Percentiles rank a stretch among this genome's conserved stretches.
phyloP scores from a whole-genome alignment of 1,139 yeast genomes.

The Zhuliangozyma blackwelliae region DNA sequence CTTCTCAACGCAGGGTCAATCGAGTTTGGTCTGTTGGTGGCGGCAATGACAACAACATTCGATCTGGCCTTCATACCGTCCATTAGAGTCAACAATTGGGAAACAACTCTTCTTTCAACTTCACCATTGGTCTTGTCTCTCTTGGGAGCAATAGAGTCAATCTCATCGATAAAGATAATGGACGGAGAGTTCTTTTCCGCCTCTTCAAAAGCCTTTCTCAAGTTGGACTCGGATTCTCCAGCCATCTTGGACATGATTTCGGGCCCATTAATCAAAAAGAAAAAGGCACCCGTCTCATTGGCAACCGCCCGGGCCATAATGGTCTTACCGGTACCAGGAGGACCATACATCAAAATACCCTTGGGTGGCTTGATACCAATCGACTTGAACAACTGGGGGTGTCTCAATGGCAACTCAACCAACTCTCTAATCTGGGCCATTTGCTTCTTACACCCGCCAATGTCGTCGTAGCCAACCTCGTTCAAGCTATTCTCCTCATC shows the following conservation, averaged over 20 bases:
- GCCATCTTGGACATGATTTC: slow-evolving; percentile 99
- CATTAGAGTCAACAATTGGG: slow-evolving; percentile 94
- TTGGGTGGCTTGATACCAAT: slow-evolving; percentile 98
- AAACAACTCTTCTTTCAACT: slow-evolving; percentile 94
- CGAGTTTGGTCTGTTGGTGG: slow-evolving; percentile 95
- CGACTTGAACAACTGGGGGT: slow-evolving; percentile 93
- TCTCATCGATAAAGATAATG: slow-evolving; percentile 95
- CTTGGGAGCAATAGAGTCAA: slow-evolving; percentile 98
- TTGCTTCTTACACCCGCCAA: slow-evolving; percentile 98
- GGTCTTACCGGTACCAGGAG: slow-evolving; percentile 99
- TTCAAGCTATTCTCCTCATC: slow-evolving; percentile 95
- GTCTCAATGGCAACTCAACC: slow-evolving; percentile 94
- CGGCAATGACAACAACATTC: slow-evolving; percentile 85
- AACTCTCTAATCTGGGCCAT: slow-evolving; percentile 98
- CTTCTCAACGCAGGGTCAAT: slow-evolving; percentile 98
- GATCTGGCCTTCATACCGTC: slow-evolving; percentile 99
- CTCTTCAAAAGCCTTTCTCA: slow-evolving; percentile 97
- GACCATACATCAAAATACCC: slow-evolving; percentile 96
- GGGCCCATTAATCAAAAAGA: slow-evolving; percentile 98
- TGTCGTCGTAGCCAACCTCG: slow-evolving; percentile 98
- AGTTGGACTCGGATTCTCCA: slow-evolving; percentile 96
- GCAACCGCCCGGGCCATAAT: slow-evolving; percentile 99
- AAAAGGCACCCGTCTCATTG: slow-evolving; percentile 97
- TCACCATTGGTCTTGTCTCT: slow-evolving; percentile 99
- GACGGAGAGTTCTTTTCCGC: slow-evolving; percentile 99